A percentile compares a stretch with the other conserved stretches of the same genome.
Evolutionary conservation across 2,329 filamentous ascomycete species (phyloP).

Genomic region (Arachnopeziza araneosa): DNA sequence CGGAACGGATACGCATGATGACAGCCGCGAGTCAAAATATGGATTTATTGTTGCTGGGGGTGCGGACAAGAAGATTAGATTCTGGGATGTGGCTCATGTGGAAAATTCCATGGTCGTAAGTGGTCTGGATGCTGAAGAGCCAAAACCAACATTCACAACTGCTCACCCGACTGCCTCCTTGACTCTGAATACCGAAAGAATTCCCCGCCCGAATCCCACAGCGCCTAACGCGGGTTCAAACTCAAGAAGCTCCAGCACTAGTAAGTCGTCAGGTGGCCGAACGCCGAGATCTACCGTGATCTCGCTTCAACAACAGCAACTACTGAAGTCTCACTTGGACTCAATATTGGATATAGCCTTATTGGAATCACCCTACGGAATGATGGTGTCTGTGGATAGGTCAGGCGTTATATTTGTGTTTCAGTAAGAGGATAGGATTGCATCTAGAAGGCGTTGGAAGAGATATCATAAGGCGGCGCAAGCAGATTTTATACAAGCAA

Average conservation of each 20-base stretch:
- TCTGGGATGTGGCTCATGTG: slow-evolving; percentile 80
- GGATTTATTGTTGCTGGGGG: slow-evolving; percentile 85
- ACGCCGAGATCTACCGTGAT: slow-evolving; percentile 77
- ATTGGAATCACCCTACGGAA: slow-evolving; percentile 82
- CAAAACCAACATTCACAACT: slow-evolving; percentile 66
- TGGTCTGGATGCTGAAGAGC: slow-evolving; percentile 65
- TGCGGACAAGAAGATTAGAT: slow-evolving; percentile 83
- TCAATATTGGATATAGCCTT: slow-evolving; percentile 83
- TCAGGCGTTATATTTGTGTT: slow-evolving; percentile 87
- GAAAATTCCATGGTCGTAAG: slow-evolving; percentile 78
- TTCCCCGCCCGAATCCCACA: slow-evolving; percentile 24
- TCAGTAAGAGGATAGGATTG: slow-evolving; percentile 20
- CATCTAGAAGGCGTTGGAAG: slow-evolving; percentile 13
- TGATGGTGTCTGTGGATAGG: slow-evolving; percentile 87
- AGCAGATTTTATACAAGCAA: background rate
- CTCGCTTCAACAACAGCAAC: slow-evolving; percentile 77
- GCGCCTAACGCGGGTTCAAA: slow-evolving; percentile 29
- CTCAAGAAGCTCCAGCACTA: slow-evolving; percentile 23
- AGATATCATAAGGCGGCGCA: slow-evolving; percentile 6
- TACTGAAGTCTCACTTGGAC: slow-evolving; percentile 83
- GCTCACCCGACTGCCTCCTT: slow-evolving; percentile 58
- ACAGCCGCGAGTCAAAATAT: slow-evolving; percentile 66
- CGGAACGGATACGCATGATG: slow-evolving; percentile 64
- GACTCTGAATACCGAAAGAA: slow-evolving; percentile 57
- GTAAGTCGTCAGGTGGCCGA: slow-evolving; percentile 32